A percentile compares a stretch with the other conserved stretches of the same genome.
These are phyloP conservation scores for Astraeus odoratus DNA, from an alignment of 768 basidiomycete species.

Conservation along the genomic window DNA sequence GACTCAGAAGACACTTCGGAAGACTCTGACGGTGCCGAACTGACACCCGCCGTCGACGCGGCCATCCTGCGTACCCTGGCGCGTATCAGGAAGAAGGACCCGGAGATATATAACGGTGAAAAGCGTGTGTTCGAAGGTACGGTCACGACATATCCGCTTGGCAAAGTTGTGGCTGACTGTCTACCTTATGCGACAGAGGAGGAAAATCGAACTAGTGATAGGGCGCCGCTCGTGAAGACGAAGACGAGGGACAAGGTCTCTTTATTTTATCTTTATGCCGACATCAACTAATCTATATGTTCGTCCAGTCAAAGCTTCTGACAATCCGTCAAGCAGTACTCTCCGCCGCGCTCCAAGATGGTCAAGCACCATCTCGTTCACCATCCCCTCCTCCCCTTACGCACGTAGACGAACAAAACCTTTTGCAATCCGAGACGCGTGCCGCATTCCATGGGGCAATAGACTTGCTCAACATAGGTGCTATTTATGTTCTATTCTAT, in stretches of 20 bases:
- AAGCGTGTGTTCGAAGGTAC: slow-evolving; percentile 79
- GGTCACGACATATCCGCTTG: neutral
- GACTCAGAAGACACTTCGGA: slow-evolving; percentile 78
- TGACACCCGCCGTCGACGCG: slow-evolving; percentile 89
- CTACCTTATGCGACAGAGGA: slow-evolving; percentile 48
- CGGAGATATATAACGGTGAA: slow-evolving; percentile 69
- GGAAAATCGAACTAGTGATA: slow-evolving; percentile 35
- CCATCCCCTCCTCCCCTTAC: slow-evolving; percentile 47
- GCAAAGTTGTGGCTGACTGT: slow-evolving; percentile 1
- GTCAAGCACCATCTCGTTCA: slow-evolving; percentile 52
- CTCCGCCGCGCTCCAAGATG: slow-evolving; percentile 47
- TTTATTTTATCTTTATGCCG: neutral
- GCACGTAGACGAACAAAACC: slow-evolving; percentile 71
- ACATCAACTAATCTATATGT: slow-evolving; percentile 1
- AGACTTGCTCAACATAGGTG: slow-evolving; percentile 11
- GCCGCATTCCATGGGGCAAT: slow-evolving; percentile 64
- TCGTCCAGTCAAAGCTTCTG: slow-evolving; percentile 55
- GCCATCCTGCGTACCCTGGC: slow-evolving; percentile 90
- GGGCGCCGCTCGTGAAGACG: slow-evolving; percentile 14
- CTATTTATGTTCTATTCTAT: neutral
- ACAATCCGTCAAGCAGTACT: slow-evolving; percentile 71
- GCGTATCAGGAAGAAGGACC: slow-evolving; percentile 75
- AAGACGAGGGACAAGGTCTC: slow-evolving; percentile 48
- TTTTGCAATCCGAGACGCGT: slow-evolving; percentile 75
- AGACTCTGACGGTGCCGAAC: slow-evolving; percentile 91